A percentile compares a stretch with the other conserved stretches of the same genome.
phyloP scores from a whole-genome alignment of 495 filamentous ascomycete genomes.

The Neurospora sublineolata region DNA sequence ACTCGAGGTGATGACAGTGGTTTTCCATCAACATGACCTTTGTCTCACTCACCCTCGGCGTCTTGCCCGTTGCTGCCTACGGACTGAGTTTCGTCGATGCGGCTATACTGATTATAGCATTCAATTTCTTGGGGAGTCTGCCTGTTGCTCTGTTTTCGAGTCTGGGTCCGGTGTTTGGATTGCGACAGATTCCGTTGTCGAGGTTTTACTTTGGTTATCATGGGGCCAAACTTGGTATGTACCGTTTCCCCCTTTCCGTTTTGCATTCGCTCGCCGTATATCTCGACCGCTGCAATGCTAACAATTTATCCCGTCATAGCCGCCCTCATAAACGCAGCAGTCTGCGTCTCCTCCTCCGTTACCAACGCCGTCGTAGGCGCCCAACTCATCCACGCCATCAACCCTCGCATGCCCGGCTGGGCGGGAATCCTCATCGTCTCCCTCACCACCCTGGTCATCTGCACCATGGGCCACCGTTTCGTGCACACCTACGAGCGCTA shows the following conservation, averaged over 20 bases:
- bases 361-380: constrained; percentile 76
- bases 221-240: constrained; percentile 59
- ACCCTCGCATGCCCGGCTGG: constrained; percentile 55
- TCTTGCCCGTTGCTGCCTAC: constrained; percentile 56
- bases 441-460: constrained; percentile 56
- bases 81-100: constrained; percentile 62
- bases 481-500: constrained; percentile 74
- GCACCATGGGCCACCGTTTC: constrained; percentile 66
- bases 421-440: constrained; percentile 72
- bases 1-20: constrained; percentile 44
- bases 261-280: not conserved
- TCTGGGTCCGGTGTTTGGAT: constrained; percentile 65
- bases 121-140: constrained; percentile 63
- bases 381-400: constrained; percentile 69
- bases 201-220: constrained; percentile 72
- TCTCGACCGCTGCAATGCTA: not conserved
- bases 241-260: not conserved
- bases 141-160: constrained; percentile 73
- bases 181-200: constrained; percentile 80
- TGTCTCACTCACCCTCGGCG: constrained; percentile 70
- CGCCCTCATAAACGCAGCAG: constrained; percentile 63
- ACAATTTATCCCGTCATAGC: constrained; percentile 12
- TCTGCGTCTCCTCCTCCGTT: constrained; percentile 67
- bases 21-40: constrained; percentile 76
- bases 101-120: constrained; percentile 59